Evolutionary conservation across 495 filamentous ascomycete genomes (phyloP), one percentile per base, ranked within the genome.

Genomic region (Viridothelium virens): DNA sequence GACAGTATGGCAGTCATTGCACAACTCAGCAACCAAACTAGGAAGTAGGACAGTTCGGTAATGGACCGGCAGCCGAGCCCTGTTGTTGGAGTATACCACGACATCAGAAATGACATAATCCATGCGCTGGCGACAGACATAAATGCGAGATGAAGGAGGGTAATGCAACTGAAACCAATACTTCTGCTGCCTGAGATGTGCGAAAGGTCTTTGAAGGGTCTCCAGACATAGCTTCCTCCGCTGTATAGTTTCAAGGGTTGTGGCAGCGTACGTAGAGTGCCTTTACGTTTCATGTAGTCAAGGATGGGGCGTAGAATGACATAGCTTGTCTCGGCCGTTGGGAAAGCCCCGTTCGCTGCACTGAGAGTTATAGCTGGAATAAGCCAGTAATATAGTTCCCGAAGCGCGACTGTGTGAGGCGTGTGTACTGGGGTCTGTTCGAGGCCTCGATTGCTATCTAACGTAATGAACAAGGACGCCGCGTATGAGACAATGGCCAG

Each of bases 351-450:
- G 11, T 64, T 62, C 3, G 67, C 63, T 3, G 63, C 3, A 38
- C 63, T 65, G 3, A 69, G 63, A 7, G 64, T 44, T 10, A 69
- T 66, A 25, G 67, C 64, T 2, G 56, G 37, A 9, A 69, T 41
- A 18, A 69, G 64, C 67, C 63, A 69, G 38, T 69, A 69, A 46
- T 69, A 66, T 18, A 66, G 53, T 64, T 69, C 67, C 16, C 67
- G 46, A 11, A 69, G 41, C 11, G 67, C 67, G 25, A 69, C 48
- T 2, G 67, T 68, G 63, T 66, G 67, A 2, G 67, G 67, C 36
- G 50, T 66, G 37, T 69, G 67, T 36, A 66, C 31, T 16, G 67
- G 39, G 2, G 44, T 25, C 38, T 18, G 36, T 11, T 38, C 36
- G 2, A 18, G 9, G 2, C 56, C 67, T 31, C 25, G 31, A 12